Evolutionary conservation across 768 basidiomycete species (phyloP).

Genomic region (Suillus brevipes): DNA sequence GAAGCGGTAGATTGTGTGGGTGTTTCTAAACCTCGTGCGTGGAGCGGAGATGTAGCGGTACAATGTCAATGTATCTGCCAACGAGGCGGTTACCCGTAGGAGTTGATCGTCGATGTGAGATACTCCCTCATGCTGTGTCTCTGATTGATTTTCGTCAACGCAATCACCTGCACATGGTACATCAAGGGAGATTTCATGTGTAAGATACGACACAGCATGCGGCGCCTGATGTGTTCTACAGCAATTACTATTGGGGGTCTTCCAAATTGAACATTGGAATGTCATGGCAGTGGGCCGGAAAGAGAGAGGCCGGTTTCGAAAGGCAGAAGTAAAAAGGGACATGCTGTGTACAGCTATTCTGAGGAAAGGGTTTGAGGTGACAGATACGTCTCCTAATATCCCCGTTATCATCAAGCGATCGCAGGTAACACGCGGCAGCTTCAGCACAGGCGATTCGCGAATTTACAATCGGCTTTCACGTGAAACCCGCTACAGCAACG

Average conservation of each 20-base stretch:
- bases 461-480: not conserved
- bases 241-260: not conserved
- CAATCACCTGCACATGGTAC: not conserved
- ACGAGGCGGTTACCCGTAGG: not conserved
- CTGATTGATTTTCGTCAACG: not conserved
- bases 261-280: not conserved
- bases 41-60: not conserved
- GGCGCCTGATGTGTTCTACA: not conserved
- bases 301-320: not conserved
- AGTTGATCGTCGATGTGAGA: not conserved
- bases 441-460: not conserved
- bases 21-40: not conserved
- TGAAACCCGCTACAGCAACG: not conserved
- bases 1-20: not conserved
- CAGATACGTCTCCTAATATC: not conserved
- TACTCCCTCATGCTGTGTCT: not conserved
- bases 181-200: not conserved
- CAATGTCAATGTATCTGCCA: not conserved
- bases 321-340: not conserved
- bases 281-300: not conserved
- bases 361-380: not conserved
- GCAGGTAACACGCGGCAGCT: not conserved
- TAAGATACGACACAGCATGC: not conserved
- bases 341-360: not conserved
- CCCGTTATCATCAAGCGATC: not conserved